A percentile compares a stretch with the other conserved stretches of the same genome.
These are phyloP conservation scores for Didymella pomorum DNA, from an alignment of 2,329 filamentous ascomycete species.

Conservation along the genomic window DNA sequence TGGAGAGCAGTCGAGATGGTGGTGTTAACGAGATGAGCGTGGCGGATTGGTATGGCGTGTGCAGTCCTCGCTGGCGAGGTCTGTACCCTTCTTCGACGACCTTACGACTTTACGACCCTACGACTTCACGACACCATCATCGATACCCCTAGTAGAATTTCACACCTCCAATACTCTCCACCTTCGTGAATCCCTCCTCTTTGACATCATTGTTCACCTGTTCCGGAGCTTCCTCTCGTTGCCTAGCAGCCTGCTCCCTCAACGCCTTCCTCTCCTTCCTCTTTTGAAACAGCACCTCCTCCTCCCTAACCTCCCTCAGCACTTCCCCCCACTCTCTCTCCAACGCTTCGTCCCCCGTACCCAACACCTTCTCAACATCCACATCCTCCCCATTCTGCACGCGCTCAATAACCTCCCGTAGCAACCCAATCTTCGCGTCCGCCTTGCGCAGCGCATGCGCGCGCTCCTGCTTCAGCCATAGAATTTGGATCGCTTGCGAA, in stretches of 20 bases:
- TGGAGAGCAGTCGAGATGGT: not conserved
- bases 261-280: conserved; percentile 47
- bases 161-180: conserved; percentile 43
- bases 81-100: not conserved
- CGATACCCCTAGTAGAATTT: conserved; percentile 39
- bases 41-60: not conserved
- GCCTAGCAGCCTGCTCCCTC: conserved; percentile 28
- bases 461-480: conserved; percentile 79
- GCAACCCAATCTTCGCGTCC: conserved; percentile 77
- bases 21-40: not conserved
- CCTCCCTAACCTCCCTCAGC: conserved; percentile 70
- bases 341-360: conserved; percentile 75
- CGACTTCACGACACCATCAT: conserved; percentile 2
- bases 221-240: conserved; percentile 6
- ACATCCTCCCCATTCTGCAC: conserved; percentile 47
- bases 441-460: conserved; percentile 76
- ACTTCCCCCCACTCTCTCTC: conserved; percentile 91
- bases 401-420: conserved; percentile 74
- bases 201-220: not conserved
- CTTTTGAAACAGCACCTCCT: conserved; percentile 63
- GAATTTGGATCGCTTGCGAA: conserved; percentile 93
- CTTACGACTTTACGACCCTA: not conserved
- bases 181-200: conserved; percentile 23
- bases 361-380: conserved; percentile 83
- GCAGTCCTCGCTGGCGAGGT: conserved; percentile 14